Evolutionary conservation across 352 stramenopile species (phyloP).

Genomic region (Pythium aristosporum): DNA sequence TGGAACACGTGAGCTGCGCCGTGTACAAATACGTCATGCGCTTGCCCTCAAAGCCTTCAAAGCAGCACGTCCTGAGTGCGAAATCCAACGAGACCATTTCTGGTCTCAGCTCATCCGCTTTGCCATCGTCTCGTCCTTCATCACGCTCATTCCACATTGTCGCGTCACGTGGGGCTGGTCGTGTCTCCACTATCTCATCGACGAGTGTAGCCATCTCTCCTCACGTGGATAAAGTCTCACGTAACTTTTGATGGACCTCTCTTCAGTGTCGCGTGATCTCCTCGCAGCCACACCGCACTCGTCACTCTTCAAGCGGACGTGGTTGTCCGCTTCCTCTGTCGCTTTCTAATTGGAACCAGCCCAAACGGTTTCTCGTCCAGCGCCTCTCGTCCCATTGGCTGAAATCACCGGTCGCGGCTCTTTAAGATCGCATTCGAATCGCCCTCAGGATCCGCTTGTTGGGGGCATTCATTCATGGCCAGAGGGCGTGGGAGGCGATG

Average conservation of each 20-base stretch:
- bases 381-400: background rate
- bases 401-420: slow-evolving; percentile 8
- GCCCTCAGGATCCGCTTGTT: too few species aligned
- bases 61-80: slow-evolving; percentile 31
- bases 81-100: slow-evolving; percentile 37
- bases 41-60: slow-evolving; percentile 39
- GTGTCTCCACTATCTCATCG: background rate
- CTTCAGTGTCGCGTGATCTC: too few species aligned
- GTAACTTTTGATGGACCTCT: background rate
- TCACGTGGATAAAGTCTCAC: background rate
- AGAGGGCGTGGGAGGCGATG: background rate
- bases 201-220: slow-evolving; percentile 16
- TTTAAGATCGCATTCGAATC: slow-evolving; percentile 14
- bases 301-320: background rate
- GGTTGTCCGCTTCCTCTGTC: background rate
- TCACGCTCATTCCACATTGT: background rate
- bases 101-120: background rate
- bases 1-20: slow-evolving; percentile 62
- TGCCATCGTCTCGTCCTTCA: background rate
- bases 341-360: background rate
- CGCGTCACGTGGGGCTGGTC: slow-evolving; percentile 1
- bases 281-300: background rate
- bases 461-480: too few species aligned
- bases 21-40: slow-evolving; percentile 45
- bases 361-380: background rate